Conservation (phyloP, 495 filamentous ascomycete species). For the Mycothermus thermophilus region DNA sequence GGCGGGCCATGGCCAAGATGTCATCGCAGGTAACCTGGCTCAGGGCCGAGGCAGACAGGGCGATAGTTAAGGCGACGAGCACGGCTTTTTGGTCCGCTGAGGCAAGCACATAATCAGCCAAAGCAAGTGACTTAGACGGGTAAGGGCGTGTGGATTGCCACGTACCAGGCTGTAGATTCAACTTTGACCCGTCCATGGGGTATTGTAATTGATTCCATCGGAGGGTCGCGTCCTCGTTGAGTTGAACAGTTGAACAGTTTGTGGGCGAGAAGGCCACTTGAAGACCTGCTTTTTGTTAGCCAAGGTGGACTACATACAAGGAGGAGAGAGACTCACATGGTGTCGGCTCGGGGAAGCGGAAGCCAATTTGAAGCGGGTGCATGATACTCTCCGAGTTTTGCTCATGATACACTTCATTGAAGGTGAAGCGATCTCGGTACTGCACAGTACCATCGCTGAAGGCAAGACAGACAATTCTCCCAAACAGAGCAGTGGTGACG, state of each 20-base stretch:
- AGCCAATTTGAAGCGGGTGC: constrained; percentile 57
- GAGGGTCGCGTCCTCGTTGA: constrained; percentile 51
- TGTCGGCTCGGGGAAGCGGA: constrained; percentile 42
- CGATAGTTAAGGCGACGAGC: constrained; percentile 24
- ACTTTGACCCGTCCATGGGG: constrained; percentile 25
- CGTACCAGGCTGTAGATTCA: constrained; percentile 31
- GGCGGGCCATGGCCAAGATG: constrained; percentile 50
- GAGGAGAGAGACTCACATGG: constrained; percentile 29
- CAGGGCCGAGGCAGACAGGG: constrained; percentile 33
- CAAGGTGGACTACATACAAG: constrained; percentile 12
- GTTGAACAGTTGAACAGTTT: constrained; percentile 47
- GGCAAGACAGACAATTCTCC: constrained; percentile 51
- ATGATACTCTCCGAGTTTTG: constrained; percentile 49
- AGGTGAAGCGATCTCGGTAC: constrained; percentile 58
- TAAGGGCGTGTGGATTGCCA: background rate
- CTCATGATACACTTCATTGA: constrained; percentile 49
- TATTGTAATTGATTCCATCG: constrained; percentile 52
- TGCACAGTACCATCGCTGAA: constrained; percentile 66
- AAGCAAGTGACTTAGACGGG: no score
- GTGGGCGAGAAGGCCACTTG: constrained; percentile 63
- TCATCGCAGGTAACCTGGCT: constrained; percentile 57
- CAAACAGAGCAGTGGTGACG: constrained; percentile 49
- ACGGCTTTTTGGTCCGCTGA: constrained; percentile 29
- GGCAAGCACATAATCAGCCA: no score
- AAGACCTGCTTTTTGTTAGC: constrained; percentile 35